phyloP scores from a whole-genome alignment of 495 filamentous ascomycete genomes.

The Extremus antarcticus region DNA sequence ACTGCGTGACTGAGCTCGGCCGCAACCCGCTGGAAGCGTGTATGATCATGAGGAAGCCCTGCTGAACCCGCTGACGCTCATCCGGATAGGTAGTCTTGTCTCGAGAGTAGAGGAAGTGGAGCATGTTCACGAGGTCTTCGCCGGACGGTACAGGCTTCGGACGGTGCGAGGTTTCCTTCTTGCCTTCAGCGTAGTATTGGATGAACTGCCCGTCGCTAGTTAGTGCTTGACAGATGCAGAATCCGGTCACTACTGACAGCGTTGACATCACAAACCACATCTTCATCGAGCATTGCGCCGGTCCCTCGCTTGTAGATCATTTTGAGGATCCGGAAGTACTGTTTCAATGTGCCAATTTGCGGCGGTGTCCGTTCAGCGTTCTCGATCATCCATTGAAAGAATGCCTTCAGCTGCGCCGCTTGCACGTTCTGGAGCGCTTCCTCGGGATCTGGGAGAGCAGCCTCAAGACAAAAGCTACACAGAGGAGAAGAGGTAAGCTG shows the following conservation, averaged over 20 bases:
- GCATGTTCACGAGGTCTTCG: background rate
- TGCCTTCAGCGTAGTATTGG: conserved; percentile 1
- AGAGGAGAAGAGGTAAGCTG: too few species aligned
- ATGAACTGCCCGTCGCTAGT: background rate
- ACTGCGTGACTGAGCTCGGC: background rate
- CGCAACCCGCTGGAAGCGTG: background rate
- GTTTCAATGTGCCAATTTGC: background rate
- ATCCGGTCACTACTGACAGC: background rate
- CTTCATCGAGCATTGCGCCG: background rate
- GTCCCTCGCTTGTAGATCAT: background rate
- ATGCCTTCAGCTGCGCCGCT: background rate
- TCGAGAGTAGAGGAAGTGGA: background rate
- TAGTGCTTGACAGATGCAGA: too few species aligned
- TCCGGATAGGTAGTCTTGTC: background rate
- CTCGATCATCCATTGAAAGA: background rate
- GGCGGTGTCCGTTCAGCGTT: background rate
- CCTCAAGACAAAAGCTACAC: background rate
- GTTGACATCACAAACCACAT: background rate
- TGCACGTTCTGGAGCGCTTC: background rate
- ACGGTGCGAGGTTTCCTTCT: background rate
- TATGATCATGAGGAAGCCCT: background rate
- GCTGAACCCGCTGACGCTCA: background rate
- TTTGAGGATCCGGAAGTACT: background rate
- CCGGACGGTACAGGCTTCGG: background rate
- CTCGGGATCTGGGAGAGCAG: background rate